Evolutionary conservation across 2,329 filamentous ascomycete species (phyloP).

Genomic region (Ceratocystis huliohia): DNA sequence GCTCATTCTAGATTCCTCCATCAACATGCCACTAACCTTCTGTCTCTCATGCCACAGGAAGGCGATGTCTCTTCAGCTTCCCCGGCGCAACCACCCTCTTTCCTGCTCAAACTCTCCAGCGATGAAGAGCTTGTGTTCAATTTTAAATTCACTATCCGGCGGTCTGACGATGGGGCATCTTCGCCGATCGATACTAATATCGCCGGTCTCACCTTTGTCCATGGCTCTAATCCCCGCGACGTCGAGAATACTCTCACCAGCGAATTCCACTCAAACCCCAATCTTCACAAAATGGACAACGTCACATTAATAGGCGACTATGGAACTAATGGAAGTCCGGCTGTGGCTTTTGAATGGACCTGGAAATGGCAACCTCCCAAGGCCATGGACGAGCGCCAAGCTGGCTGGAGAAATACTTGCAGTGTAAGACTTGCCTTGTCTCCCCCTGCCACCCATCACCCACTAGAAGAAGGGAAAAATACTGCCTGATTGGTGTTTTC

Average conservation of each 20-base stretch:
- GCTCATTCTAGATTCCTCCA: not conserved
- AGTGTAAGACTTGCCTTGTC: conserved; percentile 44
- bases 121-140: conserved; percentile 88
- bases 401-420: conserved; percentile 92
- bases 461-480: not conserved
- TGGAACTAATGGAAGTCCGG: conserved; percentile 66
- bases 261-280: conserved; percentile 94
- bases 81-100: conserved; percentile 28
- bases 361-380: conserved; percentile 97
- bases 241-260: conserved; percentile 87
- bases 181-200: conserved; percentile 57
- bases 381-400: conserved; percentile 62
- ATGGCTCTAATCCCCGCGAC: conserved; percentile 72
- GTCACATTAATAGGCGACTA: conserved; percentile 92
- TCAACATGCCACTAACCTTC: not conserved
- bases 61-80: not conserved
- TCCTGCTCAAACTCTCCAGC: conserved; percentile 75
- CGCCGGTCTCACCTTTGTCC: conserved; percentile 82
- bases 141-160: conserved; percentile 74
- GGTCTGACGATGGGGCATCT: conserved; percentile 39
- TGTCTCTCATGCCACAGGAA: not conserved
- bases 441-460: not conserved
- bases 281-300: conserved; percentile 92
- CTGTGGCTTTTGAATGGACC: conserved; percentile 82
- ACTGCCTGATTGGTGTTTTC: too few relatives aligned